Conservation (phyloP, 2,329 filamentous ascomycete species). For the Phaeosphaeriaceae sp. region DNA sequence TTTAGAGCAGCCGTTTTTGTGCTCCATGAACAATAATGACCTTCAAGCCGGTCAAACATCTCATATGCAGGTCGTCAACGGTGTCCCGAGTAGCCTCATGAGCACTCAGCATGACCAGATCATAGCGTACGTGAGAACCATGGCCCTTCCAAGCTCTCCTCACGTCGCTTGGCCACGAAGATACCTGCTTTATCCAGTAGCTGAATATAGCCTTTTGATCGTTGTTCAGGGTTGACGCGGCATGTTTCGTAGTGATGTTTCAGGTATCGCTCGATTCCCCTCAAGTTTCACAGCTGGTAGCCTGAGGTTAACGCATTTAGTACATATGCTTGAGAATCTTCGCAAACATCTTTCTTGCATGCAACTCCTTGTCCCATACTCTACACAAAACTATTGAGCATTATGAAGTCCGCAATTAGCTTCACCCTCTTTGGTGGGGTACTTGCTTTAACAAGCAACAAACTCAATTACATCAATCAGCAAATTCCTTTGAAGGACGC, state of each 20-base stretch:
- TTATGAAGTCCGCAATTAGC: slow-evolving; percentile 29
- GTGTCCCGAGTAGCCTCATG: too few relatives aligned
- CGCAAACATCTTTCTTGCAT: background rate
- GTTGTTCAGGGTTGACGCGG: slow-evolving; percentile 5
- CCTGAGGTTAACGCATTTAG: background rate
- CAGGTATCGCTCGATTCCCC: slow-evolving; percentile 25
- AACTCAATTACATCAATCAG: slow-evolving; percentile 27
- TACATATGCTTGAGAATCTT: background rate
- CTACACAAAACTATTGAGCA: slow-evolving; percentile 1
- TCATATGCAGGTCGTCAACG: too few relatives aligned
- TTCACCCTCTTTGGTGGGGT: slow-evolving; percentile 31
- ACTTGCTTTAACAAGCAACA: slow-evolving; percentile 26
- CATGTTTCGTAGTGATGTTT: slow-evolving; percentile 26
- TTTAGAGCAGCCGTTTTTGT: too few relatives aligned
- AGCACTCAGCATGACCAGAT: too few relatives aligned
- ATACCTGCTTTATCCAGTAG: too few relatives aligned
- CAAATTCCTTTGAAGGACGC: slow-evolving; percentile 28
- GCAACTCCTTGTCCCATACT: background rate
- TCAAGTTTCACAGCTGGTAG: slow-evolving; percentile 27
- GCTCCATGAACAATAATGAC: too few relatives aligned
- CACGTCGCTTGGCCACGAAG: too few relatives aligned
- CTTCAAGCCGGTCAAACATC: too few relatives aligned
- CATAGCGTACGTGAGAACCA: too few relatives aligned
- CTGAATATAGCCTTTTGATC: too few relatives aligned
- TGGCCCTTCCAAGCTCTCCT: too few relatives aligned